These are phyloP conservation scores for Tremellales sp. DNA, from an alignment of 1,284 basidiomycete species.

Conservation along the genomic window DNA sequence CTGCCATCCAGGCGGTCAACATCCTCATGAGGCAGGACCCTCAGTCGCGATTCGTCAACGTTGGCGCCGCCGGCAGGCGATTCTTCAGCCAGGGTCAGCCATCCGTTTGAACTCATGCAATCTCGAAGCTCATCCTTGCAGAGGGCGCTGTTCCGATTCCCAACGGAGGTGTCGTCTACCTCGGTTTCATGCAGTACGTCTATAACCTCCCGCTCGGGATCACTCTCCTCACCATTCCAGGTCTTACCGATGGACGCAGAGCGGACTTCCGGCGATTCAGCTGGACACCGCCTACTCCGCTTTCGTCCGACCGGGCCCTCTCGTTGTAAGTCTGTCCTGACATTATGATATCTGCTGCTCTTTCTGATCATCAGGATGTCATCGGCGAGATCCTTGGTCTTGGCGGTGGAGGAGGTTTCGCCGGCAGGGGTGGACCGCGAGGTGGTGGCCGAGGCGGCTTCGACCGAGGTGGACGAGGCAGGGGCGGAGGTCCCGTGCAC, in stretches of 20 bases:
- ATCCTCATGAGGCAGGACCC: constrained; percentile 44
- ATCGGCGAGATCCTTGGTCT: constrained; percentile 31
- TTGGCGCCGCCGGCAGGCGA: constrained; percentile 42
- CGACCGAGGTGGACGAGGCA: constrained; percentile 25
- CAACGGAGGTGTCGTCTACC: constrained; percentile 40
- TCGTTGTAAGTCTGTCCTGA: constrained; percentile 28
- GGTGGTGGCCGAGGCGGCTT: constrained; percentile 19
- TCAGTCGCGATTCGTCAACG: constrained; percentile 30
- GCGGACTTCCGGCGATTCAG: constrained; percentile 31
- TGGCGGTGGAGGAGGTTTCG: constrained; percentile 27
- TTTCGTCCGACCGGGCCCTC: constrained; percentile 39
- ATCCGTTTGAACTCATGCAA: not conserved
- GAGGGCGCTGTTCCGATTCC: constrained; percentile 31
- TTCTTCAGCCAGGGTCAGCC: constrained; percentile 41
- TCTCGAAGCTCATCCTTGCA: constrained; percentile 9
- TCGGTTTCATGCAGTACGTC: constrained; percentile 45
- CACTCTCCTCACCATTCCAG: constrained; percentile 9
- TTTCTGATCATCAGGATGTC: constrained; percentile 22
- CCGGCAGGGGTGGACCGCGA: constrained; percentile 24
- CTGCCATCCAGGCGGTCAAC: constrained; percentile 43
- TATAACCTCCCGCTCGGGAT: not conserved
- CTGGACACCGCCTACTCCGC: constrained; percentile 48
- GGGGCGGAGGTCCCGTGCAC: constrained; percentile 15
- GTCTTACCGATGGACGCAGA: constrained; percentile 37
- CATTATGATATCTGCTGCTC: no score